Evolutionary conservation across 805 yeast species (phyloP).

Genomic region (Wickerhamiella alocasiicola): DNA sequence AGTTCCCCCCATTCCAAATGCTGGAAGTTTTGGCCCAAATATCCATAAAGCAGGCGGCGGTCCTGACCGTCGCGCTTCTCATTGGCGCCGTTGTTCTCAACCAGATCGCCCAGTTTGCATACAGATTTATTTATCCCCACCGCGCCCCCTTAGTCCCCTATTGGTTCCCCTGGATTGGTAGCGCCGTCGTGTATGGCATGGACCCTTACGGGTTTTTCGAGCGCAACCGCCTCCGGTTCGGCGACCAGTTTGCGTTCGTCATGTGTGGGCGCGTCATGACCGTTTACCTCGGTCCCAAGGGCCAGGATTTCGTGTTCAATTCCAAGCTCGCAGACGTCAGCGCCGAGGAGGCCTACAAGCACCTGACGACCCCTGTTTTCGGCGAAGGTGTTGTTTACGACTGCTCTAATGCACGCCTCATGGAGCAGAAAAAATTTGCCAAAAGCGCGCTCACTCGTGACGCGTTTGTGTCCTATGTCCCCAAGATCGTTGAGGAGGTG

Average conservation of each 20-base stretch:
- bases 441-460: slow-evolving; percentile 79
- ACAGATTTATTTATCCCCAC: slow-evolving; percentile 34
- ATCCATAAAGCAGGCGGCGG: no score
- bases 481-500: slow-evolving; percentile 72
- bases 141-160: slow-evolving; percentile 84
- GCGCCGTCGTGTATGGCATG: slow-evolving; percentile 81
- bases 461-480: slow-evolving; percentile 75
- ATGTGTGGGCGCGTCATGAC: slow-evolving; percentile 87
- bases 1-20: no score
- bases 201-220: slow-evolving; percentile 86
- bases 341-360: slow-evolving; percentile 93
- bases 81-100: slow-evolving; percentile 22
- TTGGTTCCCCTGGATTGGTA: slow-evolving; percentile 93
- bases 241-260: slow-evolving; percentile 86
- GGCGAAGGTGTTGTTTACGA: slow-evolving; percentile 97
- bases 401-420: slow-evolving; percentile 82
- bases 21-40: no score
- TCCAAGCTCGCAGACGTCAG: slow-evolving; percentile 80
- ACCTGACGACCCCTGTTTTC: slow-evolving; percentile 97
- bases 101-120: slow-evolving; percentile 26
- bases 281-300: slow-evolving; percentile 92
- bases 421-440: slow-evolving; percentile 98
- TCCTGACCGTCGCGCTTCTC: slow-evolving; percentile 14
- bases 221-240: slow-evolving; percentile 65
- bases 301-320: slow-evolving; percentile 91